These are phyloP conservation scores for Colletotrichum camelliae DNA, from an alignment of 2,329 filamentous ascomycete genomes.

Conservation along the genomic window DNA sequence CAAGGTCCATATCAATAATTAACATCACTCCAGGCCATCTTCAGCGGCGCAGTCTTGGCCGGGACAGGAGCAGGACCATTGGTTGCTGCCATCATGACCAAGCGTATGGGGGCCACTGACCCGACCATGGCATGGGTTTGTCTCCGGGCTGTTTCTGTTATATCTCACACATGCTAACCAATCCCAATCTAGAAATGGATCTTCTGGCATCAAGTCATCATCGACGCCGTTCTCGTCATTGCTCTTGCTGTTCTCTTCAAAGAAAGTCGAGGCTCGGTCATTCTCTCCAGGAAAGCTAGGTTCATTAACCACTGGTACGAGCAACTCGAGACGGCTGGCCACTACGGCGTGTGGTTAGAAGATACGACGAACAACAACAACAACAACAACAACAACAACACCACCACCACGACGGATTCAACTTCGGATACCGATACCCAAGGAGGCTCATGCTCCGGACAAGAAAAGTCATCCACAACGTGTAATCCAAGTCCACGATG, in stretches of 20 bases:
- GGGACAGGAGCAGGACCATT: constrained; percentile 84
- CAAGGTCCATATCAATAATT: not conserved
- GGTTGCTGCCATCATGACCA: constrained; percentile 71
- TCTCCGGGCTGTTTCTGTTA: not conserved
- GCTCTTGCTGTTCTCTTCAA: constrained; percentile 74
- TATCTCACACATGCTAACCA: not conserved
- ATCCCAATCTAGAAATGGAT: constrained; percentile 78
- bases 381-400: not conserved
- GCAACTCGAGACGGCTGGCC: constrained; percentile 68
- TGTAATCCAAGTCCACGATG: not conserved
- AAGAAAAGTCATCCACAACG: not conserved
- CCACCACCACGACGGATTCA: constrained; percentile 1
- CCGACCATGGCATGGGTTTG: constrained; percentile 30
- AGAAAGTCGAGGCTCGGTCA: constrained; percentile 82
- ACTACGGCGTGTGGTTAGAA: constrained; percentile 51
- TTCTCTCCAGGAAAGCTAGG: constrained; percentile 77
- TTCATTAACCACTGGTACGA: constrained; percentile 82
- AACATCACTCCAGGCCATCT: constrained; percentile 58
- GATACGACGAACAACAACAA: constrained; percentile 14
- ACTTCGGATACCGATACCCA: constrained; percentile 3
- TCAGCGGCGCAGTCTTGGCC: constrained; percentile 78
- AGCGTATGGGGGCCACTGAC: constrained; percentile 52
- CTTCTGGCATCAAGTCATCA: constrained; percentile 84
- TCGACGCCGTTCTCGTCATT: constrained; percentile 66
- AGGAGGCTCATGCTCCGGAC: not conserved